phyloP scores from a whole-genome alignment of 768 basidiomycete genomes.

The Agrocybe pediades region DNA sequence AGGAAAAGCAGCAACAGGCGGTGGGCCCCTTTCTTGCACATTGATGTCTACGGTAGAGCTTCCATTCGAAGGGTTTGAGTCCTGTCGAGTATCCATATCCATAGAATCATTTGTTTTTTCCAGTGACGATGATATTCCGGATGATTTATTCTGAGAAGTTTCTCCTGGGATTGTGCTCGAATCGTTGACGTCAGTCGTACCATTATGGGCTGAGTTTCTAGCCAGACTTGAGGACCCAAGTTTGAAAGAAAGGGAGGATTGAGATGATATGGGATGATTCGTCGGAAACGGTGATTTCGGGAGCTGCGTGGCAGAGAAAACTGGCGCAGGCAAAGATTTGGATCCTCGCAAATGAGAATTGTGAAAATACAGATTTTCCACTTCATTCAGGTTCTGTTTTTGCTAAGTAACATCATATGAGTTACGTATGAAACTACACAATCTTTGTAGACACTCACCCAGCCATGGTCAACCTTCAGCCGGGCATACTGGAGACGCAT shows the following conservation, averaged over 20 bases:
- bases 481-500: constrained; percentile 76
- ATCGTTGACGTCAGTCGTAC: constrained; percentile 3
- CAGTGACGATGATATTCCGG: constrained; percentile 2
- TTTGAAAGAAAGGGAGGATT: constrained; percentile 31
- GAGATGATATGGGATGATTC: constrained; percentile 14
- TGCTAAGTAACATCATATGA: constrained; percentile 43
- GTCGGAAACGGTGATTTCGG: constrained; percentile 16
- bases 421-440: not conserved
- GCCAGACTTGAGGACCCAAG: constrained; percentile 13
- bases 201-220: constrained; percentile 2
- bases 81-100: constrained; percentile 6
- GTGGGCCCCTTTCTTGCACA: not conserved
- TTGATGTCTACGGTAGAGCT: constrained; percentile 2
- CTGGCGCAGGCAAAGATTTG: constrained; percentile 27
- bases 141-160: not conserved
- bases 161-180: constrained; percentile 4
- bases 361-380: constrained; percentile 81
- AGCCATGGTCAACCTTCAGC: constrained; percentile 80
- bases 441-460: constrained; percentile 48
- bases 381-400: constrained; percentile 78
- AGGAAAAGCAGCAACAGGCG: not conserved
- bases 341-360: constrained; percentile 57
- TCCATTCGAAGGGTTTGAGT: constrained; percentile 7
- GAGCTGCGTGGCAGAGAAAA: constrained; percentile 27
- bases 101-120: constrained; percentile 2